Base-by-base conservation (phyloP, 164 flowering plant species). In the Annona squamosa region DNA sequence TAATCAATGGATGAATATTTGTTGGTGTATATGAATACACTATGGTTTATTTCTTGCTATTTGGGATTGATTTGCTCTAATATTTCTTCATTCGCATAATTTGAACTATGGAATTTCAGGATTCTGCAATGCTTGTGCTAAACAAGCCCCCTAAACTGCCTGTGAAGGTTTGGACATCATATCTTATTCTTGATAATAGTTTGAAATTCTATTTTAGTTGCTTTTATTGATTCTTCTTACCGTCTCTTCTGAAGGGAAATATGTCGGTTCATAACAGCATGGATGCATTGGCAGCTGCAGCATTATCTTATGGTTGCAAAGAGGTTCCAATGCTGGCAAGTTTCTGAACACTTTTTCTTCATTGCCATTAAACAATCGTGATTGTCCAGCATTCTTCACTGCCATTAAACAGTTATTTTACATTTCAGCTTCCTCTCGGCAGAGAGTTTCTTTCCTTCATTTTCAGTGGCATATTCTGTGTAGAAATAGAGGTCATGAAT, bases 221-320 rank as follows among this genome's bases (percentile, higher is more conserved):
- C 57, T 2, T 70, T 10, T 65, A 72, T 69, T 69, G 72, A 67
- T 63, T 48, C 3, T 62, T 71, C 61, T 71, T 16, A 61, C 48
- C 17, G 19, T 12, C 44, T 70, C n/a, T 42, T 66, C 44, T 63
- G 41, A 61, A 93, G 98, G 97, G 98, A 62, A 84, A 84, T 78
- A 73, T 92, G 74, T 92, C 98, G 43, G 88, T 94, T 84, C 99
- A 94, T 81, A 94, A 94, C 76, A 88, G 95, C 85, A 89, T 92
- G 99, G 99, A 92, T 85, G 99, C 93, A 5, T 84, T 92, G 81
- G 99, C 97, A 7, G 95, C 93, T 78, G 93, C 92, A 42, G 97
- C 99, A 68, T 78, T 94, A 77, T 85, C 91, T 46, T 92, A 89
- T 76, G 89, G 85, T 75, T 75, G 84, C 72, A 88, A 90, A 59